These are phyloP conservation scores for Plasmodium vinckei DNA, from an alignment of 169 alveolate species.

Conservation along the genomic window DNA sequence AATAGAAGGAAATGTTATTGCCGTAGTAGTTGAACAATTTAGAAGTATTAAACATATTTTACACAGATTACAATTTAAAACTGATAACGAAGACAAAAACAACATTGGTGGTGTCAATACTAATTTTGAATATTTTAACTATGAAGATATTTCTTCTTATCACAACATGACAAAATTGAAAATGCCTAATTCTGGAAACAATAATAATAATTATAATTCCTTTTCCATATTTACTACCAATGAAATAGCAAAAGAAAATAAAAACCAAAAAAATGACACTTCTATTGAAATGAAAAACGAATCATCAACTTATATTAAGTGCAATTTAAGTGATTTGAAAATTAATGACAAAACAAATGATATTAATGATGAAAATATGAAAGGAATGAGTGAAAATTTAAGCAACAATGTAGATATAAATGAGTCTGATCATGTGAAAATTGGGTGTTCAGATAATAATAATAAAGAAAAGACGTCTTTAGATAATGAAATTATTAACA, in stretches of 20 bases:
- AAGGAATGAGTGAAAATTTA: neutral
- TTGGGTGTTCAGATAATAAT: neutral
- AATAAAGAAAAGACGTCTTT: neutral
- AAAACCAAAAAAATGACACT: neutral
- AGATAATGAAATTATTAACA: neutral
- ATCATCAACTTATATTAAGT: neutral
- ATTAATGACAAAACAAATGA: neutral
- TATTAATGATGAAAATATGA: neutral
- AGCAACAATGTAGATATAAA: neutral
- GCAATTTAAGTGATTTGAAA: neutral
- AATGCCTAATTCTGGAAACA: neutral
- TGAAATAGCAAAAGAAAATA: neutral
- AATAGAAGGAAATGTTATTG: slow-evolving; percentile 95
- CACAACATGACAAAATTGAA: slow-evolving; percentile 30
- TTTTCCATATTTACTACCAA: neutral
- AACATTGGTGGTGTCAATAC: neutral
- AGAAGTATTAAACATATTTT: slow-evolving; percentile 91
- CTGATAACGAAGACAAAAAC: neutral
- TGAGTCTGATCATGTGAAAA: neutral
- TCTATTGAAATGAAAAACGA: neutral
- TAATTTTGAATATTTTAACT: slow-evolving; percentile 15
- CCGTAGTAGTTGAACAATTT: slow-evolving; percentile 96
- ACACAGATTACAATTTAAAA: slow-evolving; percentile 33
- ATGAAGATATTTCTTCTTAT: slow-evolving; percentile 52
- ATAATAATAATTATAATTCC: slow-evolving; percentile 3